Conservation (phyloP, 1,139 yeast species). For the Pichia cactophila region DNA sequence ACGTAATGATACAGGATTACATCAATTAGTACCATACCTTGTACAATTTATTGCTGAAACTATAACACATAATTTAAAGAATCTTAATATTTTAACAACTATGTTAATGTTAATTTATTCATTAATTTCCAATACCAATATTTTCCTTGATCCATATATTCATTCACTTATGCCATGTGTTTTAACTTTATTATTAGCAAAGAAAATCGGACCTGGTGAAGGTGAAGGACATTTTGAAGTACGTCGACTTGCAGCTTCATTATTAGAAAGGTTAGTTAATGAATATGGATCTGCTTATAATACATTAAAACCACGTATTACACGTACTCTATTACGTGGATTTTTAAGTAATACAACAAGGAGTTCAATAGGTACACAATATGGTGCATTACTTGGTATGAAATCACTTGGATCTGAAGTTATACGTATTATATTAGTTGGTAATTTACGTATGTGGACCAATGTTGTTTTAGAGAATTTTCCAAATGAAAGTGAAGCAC, state of each 20-base stretch:
- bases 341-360: slow-evolving; percentile 53
- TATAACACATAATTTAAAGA: slow-evolving; percentile 78
- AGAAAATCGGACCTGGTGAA: slow-evolving; percentile 61
- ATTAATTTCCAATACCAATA: slow-evolving; percentile 72
- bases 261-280: slow-evolving; percentile 67
- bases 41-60: slow-evolving; percentile 96
- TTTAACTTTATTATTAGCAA: slow-evolving; percentile 80
- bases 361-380: slow-evolving; percentile 71
- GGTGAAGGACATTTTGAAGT: slow-evolving; percentile 32
- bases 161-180: slow-evolving; percentile 96
- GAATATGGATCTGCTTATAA: slow-evolving; percentile 83
- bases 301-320: slow-evolving; percentile 86
- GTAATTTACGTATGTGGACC: slow-evolving; percentile 80
- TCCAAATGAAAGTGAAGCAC: slow-evolving; percentile 27
- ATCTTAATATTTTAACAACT: slow-evolving; percentile 66
- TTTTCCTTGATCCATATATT: slow-evolving; percentile 90
- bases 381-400: slow-evolving; percentile 85
- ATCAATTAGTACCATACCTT: slow-evolving; percentile 92
- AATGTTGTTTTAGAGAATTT: slow-evolving; percentile 38
- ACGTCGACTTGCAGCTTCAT: slow-evolving; percentile 81
- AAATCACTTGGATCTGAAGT: slow-evolving; percentile 83
- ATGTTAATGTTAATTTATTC: slow-evolving; percentile 90
- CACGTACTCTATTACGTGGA: slow-evolving; percentile 85
- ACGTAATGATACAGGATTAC: slow-evolving; percentile 90
- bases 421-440: slow-evolving; percentile 72